These are phyloP conservation scores for Candida caryicola DNA, from an alignment of 805 yeast species.

Conservation along the genomic window DNA sequence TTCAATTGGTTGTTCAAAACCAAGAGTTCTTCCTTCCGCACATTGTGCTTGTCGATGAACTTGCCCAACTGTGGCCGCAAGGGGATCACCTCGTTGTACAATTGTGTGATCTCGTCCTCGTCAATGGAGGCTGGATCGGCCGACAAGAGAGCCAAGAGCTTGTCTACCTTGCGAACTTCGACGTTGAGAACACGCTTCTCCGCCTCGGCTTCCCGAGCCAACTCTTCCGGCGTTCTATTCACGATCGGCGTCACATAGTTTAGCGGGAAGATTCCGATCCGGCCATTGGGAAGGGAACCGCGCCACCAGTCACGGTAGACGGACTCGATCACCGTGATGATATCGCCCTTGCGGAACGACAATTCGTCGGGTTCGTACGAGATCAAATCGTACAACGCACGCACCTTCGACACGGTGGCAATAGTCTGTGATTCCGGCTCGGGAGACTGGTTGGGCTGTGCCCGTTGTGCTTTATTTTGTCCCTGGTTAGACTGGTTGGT, in stretches of 20 bases:
- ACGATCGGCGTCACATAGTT: slow-evolving; percentile 83
- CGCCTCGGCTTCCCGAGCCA: slow-evolving; percentile 45
- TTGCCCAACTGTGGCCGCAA: slow-evolving; percentile 72
- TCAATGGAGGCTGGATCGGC: slow-evolving; percentile 35
- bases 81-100: slow-evolving; percentile 71
- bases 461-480: slow-evolving; percentile 17
- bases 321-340: slow-evolving; percentile 80
- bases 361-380: slow-evolving; percentile 84
- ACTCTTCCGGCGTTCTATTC: slow-evolving; percentile 61
- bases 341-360: slow-evolving; percentile 82
- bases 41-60: slow-evolving; percentile 72
- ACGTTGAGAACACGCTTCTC: slow-evolving; percentile 56
- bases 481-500: slow-evolving; percentile 11
- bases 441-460: slow-evolving; percentile 10
- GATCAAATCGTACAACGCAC: slow-evolving; percentile 79
- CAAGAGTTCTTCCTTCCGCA: slow-evolving; percentile 73
- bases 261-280: slow-evolving; percentile 84
- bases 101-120: slow-evolving; percentile 64
- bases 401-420: slow-evolving; percentile 59
- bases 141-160: slow-evolving; percentile 55
- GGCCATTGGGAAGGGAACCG: slow-evolving; percentile 74
- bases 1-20: slow-evolving; percentile 68
- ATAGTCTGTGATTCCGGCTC: slow-evolving; percentile 30
- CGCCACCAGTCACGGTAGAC: slow-evolving; percentile 96
- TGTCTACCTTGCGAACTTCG: slow-evolving; percentile 59